phyloP scores from a whole-genome alignment of 2,329 filamentous ascomycete species.

The Pyricularia pennisetigena region DNA sequence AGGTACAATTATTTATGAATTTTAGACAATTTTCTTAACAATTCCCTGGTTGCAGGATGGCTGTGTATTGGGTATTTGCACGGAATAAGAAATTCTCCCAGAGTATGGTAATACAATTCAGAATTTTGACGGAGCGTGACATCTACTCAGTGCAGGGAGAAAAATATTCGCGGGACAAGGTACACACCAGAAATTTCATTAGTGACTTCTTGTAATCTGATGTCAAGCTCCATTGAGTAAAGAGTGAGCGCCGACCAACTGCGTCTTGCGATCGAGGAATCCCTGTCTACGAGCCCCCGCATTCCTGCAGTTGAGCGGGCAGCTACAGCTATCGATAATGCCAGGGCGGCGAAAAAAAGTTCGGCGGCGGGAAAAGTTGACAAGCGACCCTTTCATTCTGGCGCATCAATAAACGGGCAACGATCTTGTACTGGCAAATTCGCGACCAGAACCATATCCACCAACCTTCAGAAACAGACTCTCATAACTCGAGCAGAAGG shows the following conservation, averaged over 20 bases:
- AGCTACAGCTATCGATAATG: slow-evolving; percentile 6
- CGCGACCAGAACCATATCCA: neutral
- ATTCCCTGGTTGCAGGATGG: neutral
- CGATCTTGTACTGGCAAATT: neutral
- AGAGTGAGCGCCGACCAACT: neutral
- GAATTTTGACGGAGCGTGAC: neutral
- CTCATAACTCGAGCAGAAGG: neutral
- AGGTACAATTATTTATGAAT: neutral
- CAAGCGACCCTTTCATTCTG: neutral
- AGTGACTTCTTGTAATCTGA: neutral
- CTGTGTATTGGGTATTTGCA: neutral
- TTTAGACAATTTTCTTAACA: neutral
- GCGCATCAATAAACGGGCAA: neutral
- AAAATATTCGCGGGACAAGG: neutral
- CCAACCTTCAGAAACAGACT: slow-evolving; percentile 1
- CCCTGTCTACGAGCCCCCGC: neutral
- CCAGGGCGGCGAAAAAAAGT: slow-evolving; percentile 1
- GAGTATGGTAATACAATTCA: neutral
- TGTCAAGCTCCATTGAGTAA: neutral
- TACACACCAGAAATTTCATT: neutral
- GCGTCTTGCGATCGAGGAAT: neutral
- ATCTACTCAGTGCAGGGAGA: neutral
- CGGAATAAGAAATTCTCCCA: neutral
- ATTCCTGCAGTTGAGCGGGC: neutral
- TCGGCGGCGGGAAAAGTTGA: neutral